These are phyloP conservation scores for Apiotrichum akiyoshidainum DNA, from an alignment of 1,284 basidiomycete genomes.

Conservation along the genomic window DNA sequence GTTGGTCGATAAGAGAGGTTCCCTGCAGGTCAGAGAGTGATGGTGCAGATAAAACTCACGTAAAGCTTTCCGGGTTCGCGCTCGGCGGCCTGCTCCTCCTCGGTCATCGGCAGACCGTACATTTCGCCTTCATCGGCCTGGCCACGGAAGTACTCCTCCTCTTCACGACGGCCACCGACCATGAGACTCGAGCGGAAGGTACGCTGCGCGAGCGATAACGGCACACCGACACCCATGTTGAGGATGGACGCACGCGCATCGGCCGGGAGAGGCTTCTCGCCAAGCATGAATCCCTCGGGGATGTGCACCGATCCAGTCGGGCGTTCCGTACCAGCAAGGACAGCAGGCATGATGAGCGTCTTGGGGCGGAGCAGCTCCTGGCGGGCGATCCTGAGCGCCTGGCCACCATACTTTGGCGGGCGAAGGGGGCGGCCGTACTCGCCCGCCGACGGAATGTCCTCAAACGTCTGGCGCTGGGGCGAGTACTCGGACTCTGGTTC, in stretches of 20 bases:
- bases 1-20: slow-evolving; percentile 48
- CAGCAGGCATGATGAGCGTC: slow-evolving; percentile 45
- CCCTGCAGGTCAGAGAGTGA: slow-evolving; percentile 25
- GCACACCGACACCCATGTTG: slow-evolving; percentile 29
- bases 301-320: slow-evolving; percentile 20
- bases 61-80: slow-evolving; percentile 41
- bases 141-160: slow-evolving; percentile 23
- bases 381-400: slow-evolving; percentile 20
- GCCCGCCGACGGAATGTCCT: slow-evolving; percentile 36
- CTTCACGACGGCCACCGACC: slow-evolving; percentile 33
- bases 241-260: slow-evolving; percentile 38
- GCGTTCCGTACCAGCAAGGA: slow-evolving; percentile 25
- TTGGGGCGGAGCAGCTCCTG: slow-evolving; percentile 41
- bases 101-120: not conserved
- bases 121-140: slow-evolving; percentile 21
- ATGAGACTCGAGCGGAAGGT: slow-evolving; percentile 43
- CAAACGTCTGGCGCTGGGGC: slow-evolving; percentile 4
- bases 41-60: slow-evolving; percentile 24
- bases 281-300: slow-evolving; percentile 40
- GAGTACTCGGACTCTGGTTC: not conserved
- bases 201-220: slow-evolving; percentile 35
- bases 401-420: slow-evolving; percentile 29
- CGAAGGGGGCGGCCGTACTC: slow-evolving; percentile 40
- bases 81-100: slow-evolving; percentile 25
- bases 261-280: slow-evolving; percentile 46